phyloP scores from a whole-genome alignment of 2,329 filamentous ascomycete species.

The Tolypocladium amazonense region DNA sequence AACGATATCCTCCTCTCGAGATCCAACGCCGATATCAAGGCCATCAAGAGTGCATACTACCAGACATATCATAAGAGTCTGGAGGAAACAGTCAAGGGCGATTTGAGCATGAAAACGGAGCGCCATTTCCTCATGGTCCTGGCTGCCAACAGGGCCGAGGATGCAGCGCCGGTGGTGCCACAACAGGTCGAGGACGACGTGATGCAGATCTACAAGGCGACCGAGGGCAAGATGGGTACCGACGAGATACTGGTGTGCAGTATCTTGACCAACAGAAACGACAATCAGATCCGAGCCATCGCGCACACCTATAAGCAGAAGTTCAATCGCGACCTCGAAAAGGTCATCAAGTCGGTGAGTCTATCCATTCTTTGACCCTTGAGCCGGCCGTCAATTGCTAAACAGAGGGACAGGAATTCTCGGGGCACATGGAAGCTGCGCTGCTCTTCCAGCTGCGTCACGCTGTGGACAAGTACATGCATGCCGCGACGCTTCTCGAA shows the following conservation, averaged over 20 bases:
- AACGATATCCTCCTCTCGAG: constrained; percentile 79
- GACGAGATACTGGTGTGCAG: constrained; percentile 70
- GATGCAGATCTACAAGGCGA: constrained; percentile 65
- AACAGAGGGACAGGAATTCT: constrained; percentile 53
- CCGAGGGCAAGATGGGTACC: constrained; percentile 60
- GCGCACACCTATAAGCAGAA: constrained; percentile 61
- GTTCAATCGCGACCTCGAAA: constrained; percentile 60
- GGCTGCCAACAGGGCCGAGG: constrained; percentile 63
- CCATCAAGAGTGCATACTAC: constrained; percentile 74
- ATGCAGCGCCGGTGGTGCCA: constrained; percentile 62
- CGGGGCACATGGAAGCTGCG: constrained; percentile 83
- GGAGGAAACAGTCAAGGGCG: constrained; percentile 61
- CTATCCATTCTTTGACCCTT: background rate
- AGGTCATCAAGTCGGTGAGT: constrained; percentile 59
- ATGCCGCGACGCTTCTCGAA: constrained; percentile 75
- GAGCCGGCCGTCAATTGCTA: background rate
- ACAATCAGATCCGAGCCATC: constrained; percentile 78
- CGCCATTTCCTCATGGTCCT: constrained; percentile 77
- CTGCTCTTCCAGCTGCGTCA: constrained; percentile 69
- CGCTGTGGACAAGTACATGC: constrained; percentile 71
- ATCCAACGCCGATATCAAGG: constrained; percentile 76
- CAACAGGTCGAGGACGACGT: constrained; percentile 68
- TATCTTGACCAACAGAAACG: constrained; percentile 64
- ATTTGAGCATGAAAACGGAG: constrained; percentile 80
- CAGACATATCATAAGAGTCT: constrained; percentile 55